A percentile compares a stretch with the other conserved stretches of the same genome.
phyloP scores from a whole-genome alignment of 2,329 filamentous ascomycete species.

The Pseudocercospora ulei region DNA sequence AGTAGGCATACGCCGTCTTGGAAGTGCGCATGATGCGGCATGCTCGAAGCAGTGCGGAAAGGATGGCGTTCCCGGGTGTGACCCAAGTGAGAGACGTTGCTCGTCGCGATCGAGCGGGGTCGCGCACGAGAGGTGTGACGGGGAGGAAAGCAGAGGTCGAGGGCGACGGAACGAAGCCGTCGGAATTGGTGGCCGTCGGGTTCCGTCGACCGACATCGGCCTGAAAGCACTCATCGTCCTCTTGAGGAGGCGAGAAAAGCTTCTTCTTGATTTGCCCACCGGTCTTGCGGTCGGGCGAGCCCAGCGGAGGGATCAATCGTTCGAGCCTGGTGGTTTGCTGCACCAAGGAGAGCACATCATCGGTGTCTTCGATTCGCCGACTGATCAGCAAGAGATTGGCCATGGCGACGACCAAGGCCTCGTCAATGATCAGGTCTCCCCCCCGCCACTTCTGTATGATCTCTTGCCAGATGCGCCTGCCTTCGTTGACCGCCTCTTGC shows the following conservation, averaged over 20 bases:
- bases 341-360: conserved; percentile 64
- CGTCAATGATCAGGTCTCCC: conserved; percentile 63
- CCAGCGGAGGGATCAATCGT: conserved; percentile 41
- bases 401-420: conserved; percentile 71
- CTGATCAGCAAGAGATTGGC: conserved; percentile 63
- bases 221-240: not conserved
- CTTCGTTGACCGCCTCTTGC: conserved; percentile 52
- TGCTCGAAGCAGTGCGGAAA: conserved; percentile 60
- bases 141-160: conserved; percentile 29
- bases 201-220: not conserved
- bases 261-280: not conserved
- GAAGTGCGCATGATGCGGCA: conserved; percentile 53
- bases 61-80: conserved; percentile 45
- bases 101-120: conserved; percentile 13
- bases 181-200: conserved; percentile 13
- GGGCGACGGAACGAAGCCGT: conserved; percentile 26
- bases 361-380: conserved; percentile 51
- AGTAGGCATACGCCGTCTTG: conserved; percentile 62
- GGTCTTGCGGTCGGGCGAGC: conserved; percentile 25
- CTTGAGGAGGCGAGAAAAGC: not conserved
- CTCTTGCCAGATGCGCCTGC: conserved; percentile 69
- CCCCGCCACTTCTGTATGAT: conserved; percentile 64
- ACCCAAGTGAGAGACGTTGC: conserved; percentile 36
- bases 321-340: conserved; percentile 72
- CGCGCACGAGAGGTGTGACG: conserved; percentile 18